These are phyloP conservation scores for Ceratobasidium sp. DNA, from an alignment of 1,284 basidiomycete species.

Conservation along the genomic window DNA sequence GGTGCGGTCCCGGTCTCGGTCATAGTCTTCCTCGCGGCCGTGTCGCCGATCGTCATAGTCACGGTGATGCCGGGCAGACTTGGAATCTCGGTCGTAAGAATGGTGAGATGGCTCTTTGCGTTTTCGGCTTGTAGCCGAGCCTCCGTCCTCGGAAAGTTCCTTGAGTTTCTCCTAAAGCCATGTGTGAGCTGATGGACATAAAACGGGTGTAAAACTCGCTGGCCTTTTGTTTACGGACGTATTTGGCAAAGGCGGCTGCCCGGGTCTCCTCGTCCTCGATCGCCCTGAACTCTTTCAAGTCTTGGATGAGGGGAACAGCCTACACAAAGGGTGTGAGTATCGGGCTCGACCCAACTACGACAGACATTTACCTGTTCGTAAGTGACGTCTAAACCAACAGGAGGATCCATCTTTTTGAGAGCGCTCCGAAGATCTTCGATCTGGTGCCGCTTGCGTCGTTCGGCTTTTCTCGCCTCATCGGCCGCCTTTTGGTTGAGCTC, in stretches of 20 bases:
- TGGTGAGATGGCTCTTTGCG: conserved; percentile 75
- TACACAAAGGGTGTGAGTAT: conserved; percentile 52
- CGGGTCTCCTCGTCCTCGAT: conserved; percentile 84
- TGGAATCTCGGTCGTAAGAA: conserved; percentile 45
- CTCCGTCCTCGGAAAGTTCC: conserved; percentile 82
- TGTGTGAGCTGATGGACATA: conserved; percentile 14
- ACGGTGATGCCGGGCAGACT: conserved; percentile 46
- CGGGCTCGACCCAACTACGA: not conserved
- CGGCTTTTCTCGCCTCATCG: conserved; percentile 82
- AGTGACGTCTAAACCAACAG: conserved; percentile 74
- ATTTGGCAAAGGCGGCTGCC: conserved; percentile 83
- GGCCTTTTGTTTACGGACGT: conserved; percentile 85
- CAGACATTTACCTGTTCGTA: conserved; percentile 74
- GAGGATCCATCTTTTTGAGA: conserved; percentile 85
- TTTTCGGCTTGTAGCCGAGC: conserved; percentile 75
- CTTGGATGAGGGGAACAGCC: conserved; percentile 78
- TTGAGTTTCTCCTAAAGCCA: conserved; percentile 72
- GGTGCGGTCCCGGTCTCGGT: conserved; percentile 56
- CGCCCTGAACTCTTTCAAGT: conserved; percentile 84
- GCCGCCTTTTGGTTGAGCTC: conserved; percentile 68
- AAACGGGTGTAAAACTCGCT: not conserved
- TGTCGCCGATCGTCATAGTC: conserved; percentile 50
- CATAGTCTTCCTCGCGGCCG: conserved; percentile 52
- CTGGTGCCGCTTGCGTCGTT: conserved; percentile 84
- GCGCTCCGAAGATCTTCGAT: conserved; percentile 98